Conservation (phyloP, 140 eudicot species). For the Bidens hawaiensis region DNA sequence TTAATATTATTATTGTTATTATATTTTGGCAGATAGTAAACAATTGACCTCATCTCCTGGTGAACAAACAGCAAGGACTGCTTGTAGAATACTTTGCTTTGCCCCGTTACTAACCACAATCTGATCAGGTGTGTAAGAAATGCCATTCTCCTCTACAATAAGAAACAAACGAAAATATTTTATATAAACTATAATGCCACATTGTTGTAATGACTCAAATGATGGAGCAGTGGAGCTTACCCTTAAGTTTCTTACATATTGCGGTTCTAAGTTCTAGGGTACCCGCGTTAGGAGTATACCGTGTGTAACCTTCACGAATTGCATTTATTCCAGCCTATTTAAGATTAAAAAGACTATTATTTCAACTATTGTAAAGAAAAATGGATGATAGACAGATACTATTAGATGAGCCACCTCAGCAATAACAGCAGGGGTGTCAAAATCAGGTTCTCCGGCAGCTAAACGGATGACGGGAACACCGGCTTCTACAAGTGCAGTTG, state of each 20-base stretch:
- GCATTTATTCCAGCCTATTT: slow-evolving; percentile 84
- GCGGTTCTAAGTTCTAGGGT: slow-evolving; percentile 84
- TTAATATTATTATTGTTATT: too few species aligned
- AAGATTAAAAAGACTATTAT: slow-evolving; percentile 1
- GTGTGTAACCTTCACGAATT: slow-evolving; percentile 83
- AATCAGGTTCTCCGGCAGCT: slow-evolving; percentile 97
- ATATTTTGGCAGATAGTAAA: neutral
- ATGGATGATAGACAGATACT: slow-evolving; percentile 5
- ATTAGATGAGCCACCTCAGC: slow-evolving; percentile 51
- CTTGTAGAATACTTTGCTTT: slow-evolving; percentile 88
- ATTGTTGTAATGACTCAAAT: neutral
- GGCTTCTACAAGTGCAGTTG: slow-evolving; percentile 90
- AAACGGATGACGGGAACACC: slow-evolving; percentile 93
- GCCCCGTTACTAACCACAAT: slow-evolving; percentile 96
- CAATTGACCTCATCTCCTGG: slow-evolving; percentile 90
- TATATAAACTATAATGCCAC: neutral
- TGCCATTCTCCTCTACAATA: slow-evolving; percentile 76
- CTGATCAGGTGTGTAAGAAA: slow-evolving; percentile 88
- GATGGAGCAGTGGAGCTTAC: slow-evolving; percentile 35
- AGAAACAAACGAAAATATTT: neutral
- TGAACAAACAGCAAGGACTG: slow-evolving; percentile 90
- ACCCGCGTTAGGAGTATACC: slow-evolving; percentile 97
- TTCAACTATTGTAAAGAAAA: neutral
- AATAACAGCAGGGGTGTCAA: slow-evolving; percentile 74
- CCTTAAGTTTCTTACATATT: slow-evolving; percentile 83